phyloP scores from a whole-genome alignment of 164 flowering plant genomes.

The Liriodendron chinense region DNA sequence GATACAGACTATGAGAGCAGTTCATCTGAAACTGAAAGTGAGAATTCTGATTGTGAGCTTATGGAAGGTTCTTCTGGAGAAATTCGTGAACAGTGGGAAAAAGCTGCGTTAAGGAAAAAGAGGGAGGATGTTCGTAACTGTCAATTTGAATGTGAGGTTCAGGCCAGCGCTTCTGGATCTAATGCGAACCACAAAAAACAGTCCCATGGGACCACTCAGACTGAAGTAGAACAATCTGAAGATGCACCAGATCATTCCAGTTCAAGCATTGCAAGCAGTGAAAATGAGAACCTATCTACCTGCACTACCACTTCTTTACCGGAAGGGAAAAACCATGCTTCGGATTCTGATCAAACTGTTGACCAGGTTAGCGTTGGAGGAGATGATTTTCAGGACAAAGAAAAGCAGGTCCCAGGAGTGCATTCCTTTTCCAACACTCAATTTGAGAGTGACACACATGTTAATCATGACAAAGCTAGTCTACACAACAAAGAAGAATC shows the following conservation, averaged over 20 bases:
- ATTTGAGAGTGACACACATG: background rate
- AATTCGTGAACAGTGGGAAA: constrained; percentile 72
- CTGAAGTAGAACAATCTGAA: constrained; percentile 16
- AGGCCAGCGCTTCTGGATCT: constrained; percentile 29
- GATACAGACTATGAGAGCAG: constrained; percentile 28
- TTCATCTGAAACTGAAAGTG: constrained; percentile 47
- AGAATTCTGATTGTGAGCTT: constrained; percentile 41
- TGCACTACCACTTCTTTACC: constrained; percentile 10
- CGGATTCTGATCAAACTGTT: constrained; percentile 1
- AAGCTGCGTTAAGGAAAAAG: constrained; percentile 49
- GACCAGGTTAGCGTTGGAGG: background rate
- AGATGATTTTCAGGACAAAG: background rate
- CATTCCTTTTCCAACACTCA: constrained; percentile 2
- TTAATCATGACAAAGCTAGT: background rate
- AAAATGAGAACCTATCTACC: constrained; percentile 12
- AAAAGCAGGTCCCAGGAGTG: background rate
- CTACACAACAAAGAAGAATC: background rate
- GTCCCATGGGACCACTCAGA: constrained; percentile 2
- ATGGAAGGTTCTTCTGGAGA: constrained; percentile 51
- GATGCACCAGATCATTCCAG: constrained; percentile 21
- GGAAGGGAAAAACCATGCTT: constrained; percentile 3
- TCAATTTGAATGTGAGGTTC: constrained; percentile 27
- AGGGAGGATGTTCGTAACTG: constrained; percentile 8
- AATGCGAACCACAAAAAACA: constrained; percentile 13
- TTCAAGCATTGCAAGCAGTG: constrained; percentile 21